Conservation (phyloP, 2,329 filamentous ascomycete genomes). For the Trichoderma arundinaceum region DNA sequence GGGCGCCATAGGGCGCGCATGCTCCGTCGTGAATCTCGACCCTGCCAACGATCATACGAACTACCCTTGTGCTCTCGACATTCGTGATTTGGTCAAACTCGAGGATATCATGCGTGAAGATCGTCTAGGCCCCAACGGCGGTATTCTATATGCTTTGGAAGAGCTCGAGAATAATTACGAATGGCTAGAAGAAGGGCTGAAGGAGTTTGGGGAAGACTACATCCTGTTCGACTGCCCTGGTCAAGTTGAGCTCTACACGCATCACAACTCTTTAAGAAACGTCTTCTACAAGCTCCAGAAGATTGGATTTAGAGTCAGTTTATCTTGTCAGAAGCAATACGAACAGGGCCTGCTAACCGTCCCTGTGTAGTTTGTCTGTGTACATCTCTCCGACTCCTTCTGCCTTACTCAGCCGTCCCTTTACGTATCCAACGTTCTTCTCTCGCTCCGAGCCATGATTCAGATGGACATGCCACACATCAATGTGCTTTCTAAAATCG, state of each 20-base stretch:
- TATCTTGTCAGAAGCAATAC: not conserved
- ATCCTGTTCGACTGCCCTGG: constrained; percentile 95
- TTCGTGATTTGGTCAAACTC: constrained; percentile 84
- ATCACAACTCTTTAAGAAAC: constrained; percentile 88
- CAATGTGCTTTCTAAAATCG: constrained; percentile 97
- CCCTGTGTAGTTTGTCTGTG: constrained; percentile 75
- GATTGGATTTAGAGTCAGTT: constrained; percentile 82
- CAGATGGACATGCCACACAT: constrained; percentile 97
- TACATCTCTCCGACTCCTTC: constrained; percentile 94
- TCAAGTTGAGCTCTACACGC: constrained; percentile 96
- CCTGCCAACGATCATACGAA: constrained; percentile 93
- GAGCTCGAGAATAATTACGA: constrained; percentile 93
- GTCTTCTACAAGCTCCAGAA: constrained; percentile 92
- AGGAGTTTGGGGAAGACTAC: constrained; percentile 85
- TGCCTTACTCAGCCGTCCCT: constrained; percentile 91
- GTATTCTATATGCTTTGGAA: constrained; percentile 89
- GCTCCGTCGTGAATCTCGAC: constrained; percentile 94
- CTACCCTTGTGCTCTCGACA: constrained; percentile 89
- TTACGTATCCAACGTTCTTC: constrained; percentile 91
- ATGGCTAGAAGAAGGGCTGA: constrained; percentile 84
- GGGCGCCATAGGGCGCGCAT: constrained; percentile 91
- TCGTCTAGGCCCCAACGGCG: constrained; percentile 88
- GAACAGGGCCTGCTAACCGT: constrained; percentile 32
- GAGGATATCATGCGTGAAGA: constrained; percentile 96
- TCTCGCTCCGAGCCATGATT: constrained; percentile 94